These are phyloP conservation scores for Oehlia diaphana DNA, from an alignment of 192 early-diverging fungal genomes.

Conservation along the genomic window DNA sequence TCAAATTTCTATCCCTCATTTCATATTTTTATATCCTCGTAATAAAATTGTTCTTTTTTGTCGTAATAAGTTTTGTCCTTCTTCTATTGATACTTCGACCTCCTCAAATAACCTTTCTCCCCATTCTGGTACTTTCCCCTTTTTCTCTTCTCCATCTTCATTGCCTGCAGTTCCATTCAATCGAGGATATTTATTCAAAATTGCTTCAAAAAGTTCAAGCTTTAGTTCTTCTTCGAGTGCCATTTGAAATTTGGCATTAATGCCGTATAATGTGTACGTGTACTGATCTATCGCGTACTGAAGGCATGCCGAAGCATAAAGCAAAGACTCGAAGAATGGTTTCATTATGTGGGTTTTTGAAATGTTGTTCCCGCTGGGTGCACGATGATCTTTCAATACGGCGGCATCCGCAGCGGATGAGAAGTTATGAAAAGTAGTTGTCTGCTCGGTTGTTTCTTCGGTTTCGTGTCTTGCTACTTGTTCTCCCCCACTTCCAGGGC, in stretches of 20 bases:
- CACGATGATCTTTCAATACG: neutral
- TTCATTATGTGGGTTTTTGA: slow-evolving; percentile 20
- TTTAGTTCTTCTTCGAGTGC: slow-evolving; percentile 52
- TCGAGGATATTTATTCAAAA: slow-evolving; percentile 17
- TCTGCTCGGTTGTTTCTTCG: neutral
- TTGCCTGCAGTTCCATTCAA: slow-evolving; percentile 18
- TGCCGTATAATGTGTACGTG: slow-evolving; percentile 49
- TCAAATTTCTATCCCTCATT: neutral
- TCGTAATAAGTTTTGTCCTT: slow-evolving; percentile 8
- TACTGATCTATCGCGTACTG: slow-evolving; percentile 59
- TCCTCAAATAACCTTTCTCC: slow-evolving; percentile 15
- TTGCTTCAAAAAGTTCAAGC: slow-evolving; percentile 16
- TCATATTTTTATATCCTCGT: neutral
- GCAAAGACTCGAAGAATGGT: slow-evolving; percentile 27
- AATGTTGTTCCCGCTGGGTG: neutral
- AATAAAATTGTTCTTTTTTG: slow-evolving; percentile 19
- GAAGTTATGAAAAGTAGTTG: neutral
- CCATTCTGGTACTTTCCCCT: slow-evolving; percentile 19
- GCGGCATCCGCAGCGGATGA: neutral
- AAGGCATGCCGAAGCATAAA: slow-evolving; percentile 37
- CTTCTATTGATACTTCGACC: slow-evolving; percentile 17
- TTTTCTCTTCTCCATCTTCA: neutral
- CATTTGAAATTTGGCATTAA: slow-evolving; percentile 43
- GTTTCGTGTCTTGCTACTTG: neutral
- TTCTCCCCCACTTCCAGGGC: slow-evolving; percentile 3